phyloP scores from a whole-genome alignment of 176 grass and related monocot genomes.

The Oryza coarctata region DNA sequence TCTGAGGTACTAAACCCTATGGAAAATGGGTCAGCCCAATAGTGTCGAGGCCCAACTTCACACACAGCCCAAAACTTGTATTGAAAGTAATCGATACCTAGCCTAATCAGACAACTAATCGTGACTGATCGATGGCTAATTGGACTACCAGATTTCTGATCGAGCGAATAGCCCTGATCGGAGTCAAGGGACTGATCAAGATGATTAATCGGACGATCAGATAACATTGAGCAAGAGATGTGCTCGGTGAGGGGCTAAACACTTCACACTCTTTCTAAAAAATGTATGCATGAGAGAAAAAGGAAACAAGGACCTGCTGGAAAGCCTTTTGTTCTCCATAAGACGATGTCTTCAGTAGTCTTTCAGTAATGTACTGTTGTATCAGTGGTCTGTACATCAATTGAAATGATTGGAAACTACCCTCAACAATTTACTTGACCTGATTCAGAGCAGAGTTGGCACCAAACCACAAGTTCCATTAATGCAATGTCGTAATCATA shows the following conservation, averaged over 20 bases:
- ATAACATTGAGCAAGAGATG: neutral
- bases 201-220: too few species aligned
- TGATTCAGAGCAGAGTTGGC: conserved; percentile 35
- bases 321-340: conserved; percentile 46
- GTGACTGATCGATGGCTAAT: too few species aligned
- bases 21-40: too few species aligned
- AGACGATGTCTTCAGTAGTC: conserved; percentile 55
- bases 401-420: conserved; percentile 79
- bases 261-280: neutral
- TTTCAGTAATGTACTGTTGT: conserved; percentile 62
- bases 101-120: too few species aligned
- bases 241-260: neutral
- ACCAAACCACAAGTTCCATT: neutral
- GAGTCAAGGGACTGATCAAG: too few species aligned
- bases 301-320: conserved; percentile 55
- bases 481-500: neutral
- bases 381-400: conserved; percentile 66
- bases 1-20: too few species aligned
- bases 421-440: conserved; percentile 86
- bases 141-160: too few species aligned
- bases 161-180: too few species aligned
- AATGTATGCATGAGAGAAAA: neutral
- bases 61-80: too few species aligned
- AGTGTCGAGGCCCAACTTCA: too few species aligned
- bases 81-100: too few species aligned